These are phyloP conservation scores for Chlorencoelia australis DNA, from an alignment of 2,329 filamentous ascomycete genomes.

Conservation along the genomic window DNA sequence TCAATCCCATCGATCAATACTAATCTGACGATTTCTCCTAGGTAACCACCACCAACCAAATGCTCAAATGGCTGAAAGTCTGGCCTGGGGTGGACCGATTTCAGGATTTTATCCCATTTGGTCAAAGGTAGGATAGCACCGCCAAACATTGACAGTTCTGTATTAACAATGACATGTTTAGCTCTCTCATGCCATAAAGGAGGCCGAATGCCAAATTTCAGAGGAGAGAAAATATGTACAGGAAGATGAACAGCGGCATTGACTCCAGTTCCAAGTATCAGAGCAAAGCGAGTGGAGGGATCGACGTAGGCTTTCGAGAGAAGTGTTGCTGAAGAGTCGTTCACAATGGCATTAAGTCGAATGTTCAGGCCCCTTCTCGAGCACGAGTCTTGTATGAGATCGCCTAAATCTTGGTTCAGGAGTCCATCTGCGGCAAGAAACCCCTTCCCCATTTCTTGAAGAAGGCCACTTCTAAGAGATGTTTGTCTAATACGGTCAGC, in stretches of 20 bases:
- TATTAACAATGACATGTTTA: slow-evolving; percentile 56
- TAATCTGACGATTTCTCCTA: slow-evolving; percentile 54
- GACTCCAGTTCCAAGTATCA: slow-evolving; percentile 58
- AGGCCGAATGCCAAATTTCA: slow-evolving; percentile 48
- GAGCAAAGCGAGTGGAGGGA: slow-evolving; percentile 48
- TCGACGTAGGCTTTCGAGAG: slow-evolving; percentile 50
- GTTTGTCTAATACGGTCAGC: slow-evolving; percentile 44
- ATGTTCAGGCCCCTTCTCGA: slow-evolving; percentile 37
- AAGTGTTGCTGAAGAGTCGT: slow-evolving; percentile 58
- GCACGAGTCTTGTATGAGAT: slow-evolving; percentile 47
- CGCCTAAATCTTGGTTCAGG: slow-evolving; percentile 48
- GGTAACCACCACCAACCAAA: slow-evolving; percentile 54
- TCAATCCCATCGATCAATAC: slow-evolving; percentile 49
- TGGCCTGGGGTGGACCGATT: slow-evolving; percentile 42
- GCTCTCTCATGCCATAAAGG: slow-evolving; percentile 46
- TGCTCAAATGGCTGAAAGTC: slow-evolving; percentile 54
- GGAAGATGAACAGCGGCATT: slow-evolving; percentile 58
- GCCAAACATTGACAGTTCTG: slow-evolving; percentile 58
- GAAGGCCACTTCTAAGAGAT: slow-evolving; percentile 46
- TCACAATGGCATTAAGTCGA: slow-evolving; percentile 50
- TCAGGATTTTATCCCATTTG: slow-evolving; percentile 48
- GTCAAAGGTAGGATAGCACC: slow-evolving; percentile 47
- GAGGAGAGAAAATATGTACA: slow-evolving; percentile 40
- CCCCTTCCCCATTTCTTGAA: slow-evolving; percentile 56
- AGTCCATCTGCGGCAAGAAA: slow-evolving; percentile 50